Percentiles rank a stretch among this genome's conserved stretches.
Evolutionary conservation across 306 rosid genomes (phyloP).

Genomic region (Begonia masoniana): DNA sequence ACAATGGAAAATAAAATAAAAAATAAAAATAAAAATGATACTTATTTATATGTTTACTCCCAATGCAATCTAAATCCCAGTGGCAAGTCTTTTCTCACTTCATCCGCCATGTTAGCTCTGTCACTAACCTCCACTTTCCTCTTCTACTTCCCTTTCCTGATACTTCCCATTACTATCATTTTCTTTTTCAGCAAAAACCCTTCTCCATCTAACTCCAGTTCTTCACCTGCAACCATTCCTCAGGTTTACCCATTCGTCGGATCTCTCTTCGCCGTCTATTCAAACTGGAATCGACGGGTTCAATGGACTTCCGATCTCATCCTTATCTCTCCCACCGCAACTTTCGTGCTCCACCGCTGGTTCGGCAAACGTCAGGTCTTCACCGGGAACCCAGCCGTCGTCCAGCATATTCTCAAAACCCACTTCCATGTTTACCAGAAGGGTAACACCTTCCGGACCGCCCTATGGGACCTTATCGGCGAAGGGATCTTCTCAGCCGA

Average conservation of each 20-base stretch:
- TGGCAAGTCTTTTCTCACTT: too few relatives aligned
- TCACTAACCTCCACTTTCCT: conserved; percentile 2
- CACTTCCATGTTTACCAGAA: conserved; percentile 41
- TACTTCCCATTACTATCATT: conserved; percentile 8
- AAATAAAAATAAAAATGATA: too few relatives aligned
- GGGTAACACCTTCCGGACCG: conserved; percentile 10
- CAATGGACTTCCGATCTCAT: conserved; percentile 50
- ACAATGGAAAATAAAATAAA: too few relatives aligned
- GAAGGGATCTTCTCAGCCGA: conserved; percentile 47
- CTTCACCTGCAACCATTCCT: conserved; percentile 20
- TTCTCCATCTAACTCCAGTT: not conserved
- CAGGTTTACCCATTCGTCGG: conserved; percentile 51
- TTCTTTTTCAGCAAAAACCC: not conserved
- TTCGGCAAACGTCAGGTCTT: conserved; percentile 23
- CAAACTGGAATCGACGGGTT: conserved; percentile 27
- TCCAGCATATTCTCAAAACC: conserved; percentile 57
- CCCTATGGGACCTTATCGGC: conserved; percentile 48
- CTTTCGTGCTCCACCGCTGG: conserved; percentile 37
- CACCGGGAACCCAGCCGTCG: conserved; percentile 47
- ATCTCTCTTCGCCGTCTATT: conserved; percentile 17
- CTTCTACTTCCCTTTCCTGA: conserved; percentile 8
- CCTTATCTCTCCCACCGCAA: conserved; percentile 30
- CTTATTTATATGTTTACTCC: too few relatives aligned
- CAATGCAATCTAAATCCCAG: too few relatives aligned
- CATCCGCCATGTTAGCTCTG: conserved; percentile 1